Percentiles rank a stretch among this genome's conserved stretches.
phyloP scores from a whole-genome alignment of 1,284 basidiomycete species.

The Vanrija humicola region DNA sequence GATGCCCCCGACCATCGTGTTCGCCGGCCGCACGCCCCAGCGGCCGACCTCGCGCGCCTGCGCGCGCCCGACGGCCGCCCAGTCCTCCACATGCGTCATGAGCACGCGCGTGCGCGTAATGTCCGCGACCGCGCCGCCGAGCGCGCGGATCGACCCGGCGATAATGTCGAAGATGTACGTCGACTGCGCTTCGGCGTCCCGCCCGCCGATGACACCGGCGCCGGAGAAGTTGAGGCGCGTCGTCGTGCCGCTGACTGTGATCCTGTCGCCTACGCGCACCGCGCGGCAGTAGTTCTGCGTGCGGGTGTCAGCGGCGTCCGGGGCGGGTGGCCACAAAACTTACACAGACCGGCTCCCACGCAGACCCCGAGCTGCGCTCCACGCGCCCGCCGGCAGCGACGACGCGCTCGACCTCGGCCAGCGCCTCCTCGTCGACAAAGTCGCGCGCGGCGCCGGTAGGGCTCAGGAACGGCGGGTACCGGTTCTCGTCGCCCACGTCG shows the following conservation, averaged over 20 bases:
- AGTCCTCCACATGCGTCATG: slow-evolving; percentile 10
- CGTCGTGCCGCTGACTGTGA: slow-evolving; percentile 12
- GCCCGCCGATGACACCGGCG: slow-evolving; percentile 4
- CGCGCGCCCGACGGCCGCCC: slow-evolving; percentile 4
- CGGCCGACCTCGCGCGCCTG: slow-evolving; percentile 13
- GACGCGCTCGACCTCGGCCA: slow-evolving; percentile 6
- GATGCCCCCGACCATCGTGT: slow-evolving; percentile 18
- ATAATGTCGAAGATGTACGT: slow-evolving; percentile 20
- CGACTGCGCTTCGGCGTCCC: slow-evolving; percentile 11
- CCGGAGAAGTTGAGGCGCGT: slow-evolving; percentile 5
- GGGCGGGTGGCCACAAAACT: too few species aligned
- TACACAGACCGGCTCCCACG: slow-evolving; percentile 9
- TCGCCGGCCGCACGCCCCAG: slow-evolving; percentile 13
- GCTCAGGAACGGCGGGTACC: slow-evolving; percentile 10
- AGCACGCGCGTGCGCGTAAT: slow-evolving; percentile 17
- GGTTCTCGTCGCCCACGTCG: slow-evolving; percentile 12
- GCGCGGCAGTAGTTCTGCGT: slow-evolving; percentile 7
- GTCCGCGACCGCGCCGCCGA: slow-evolving; percentile 14
- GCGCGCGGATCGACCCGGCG: slow-evolving; percentile 4
- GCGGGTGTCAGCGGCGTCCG: too few species aligned
- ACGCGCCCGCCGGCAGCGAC: slow-evolving; percentile 1
- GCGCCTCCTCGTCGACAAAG: background rate
- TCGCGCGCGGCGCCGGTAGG: background rate
- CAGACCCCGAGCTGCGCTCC: slow-evolving; percentile 3
- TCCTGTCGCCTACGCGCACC: slow-evolving; percentile 4